phyloP scores from a whole-genome alignment of 345 rosid species.

The Cardiospermum halicacabum region DNA sequence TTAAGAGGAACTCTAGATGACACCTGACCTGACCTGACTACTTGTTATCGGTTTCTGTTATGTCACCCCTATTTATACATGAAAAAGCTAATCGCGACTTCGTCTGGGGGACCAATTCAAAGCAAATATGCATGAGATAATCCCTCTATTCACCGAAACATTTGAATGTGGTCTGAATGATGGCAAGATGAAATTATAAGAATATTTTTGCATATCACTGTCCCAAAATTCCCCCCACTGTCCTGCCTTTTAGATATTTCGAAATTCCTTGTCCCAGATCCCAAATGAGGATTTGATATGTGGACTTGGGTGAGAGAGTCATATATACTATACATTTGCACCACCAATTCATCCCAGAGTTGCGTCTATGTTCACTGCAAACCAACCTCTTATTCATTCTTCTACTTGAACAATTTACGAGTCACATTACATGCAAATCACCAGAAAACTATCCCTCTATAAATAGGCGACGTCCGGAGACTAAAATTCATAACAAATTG shows the following conservation, averaged over 20 bases:
- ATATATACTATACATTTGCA: too few species aligned
- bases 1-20: conserved; percentile 27
- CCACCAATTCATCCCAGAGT: not conserved
- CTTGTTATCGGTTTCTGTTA: not conserved
- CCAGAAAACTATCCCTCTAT: not conserved
- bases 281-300: not conserved
- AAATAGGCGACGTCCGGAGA: not conserved
- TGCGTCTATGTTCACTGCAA: conserved; percentile 2
- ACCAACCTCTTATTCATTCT: not conserved
- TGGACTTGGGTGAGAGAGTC: too few species aligned
- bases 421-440: not conserved
- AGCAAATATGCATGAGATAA: not conserved
- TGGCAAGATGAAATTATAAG: not conserved
- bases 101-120: not conserved
- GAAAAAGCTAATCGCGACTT: not conserved
- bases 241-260: not conserved
- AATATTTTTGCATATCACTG: not conserved
- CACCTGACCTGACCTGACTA: conserved; percentile 2
- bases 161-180: conserved; percentile 2
- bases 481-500: not conserved
- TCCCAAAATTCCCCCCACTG: not conserved
- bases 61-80: not conserved
- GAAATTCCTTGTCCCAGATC: not conserved
- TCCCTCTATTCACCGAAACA: not conserved
- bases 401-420: not conserved